phyloP scores from a whole-genome alignment of 495 filamentous ascomycete species.

The Aspergillus leporis region DNA sequence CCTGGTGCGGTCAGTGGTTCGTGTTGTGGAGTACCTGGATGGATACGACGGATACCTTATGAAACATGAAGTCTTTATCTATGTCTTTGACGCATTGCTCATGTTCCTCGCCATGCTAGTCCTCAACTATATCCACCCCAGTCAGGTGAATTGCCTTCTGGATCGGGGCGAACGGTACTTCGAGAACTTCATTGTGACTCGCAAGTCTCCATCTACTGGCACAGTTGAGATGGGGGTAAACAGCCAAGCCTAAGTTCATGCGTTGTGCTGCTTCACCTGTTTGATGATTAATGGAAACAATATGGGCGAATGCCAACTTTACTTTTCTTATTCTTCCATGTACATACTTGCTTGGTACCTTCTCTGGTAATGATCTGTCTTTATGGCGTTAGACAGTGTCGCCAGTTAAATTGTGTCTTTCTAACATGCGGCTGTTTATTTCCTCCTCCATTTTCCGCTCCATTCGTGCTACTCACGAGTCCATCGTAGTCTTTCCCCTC shows the following conservation, averaged over 20 bases:
- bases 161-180: conserved; percentile 20
- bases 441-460: too few species aligned
- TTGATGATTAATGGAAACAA: neutral
- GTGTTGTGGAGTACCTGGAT: conserved; percentile 62
- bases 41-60: conserved; percentile 55
- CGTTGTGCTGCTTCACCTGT: neutral
- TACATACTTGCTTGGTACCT: too few species aligned
- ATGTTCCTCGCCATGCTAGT: conserved; percentile 57
- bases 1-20: conserved; percentile 60
- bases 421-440: too few species aligned
- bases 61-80: conserved; percentile 58
- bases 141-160: conserved; percentile 29
- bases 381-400: too few species aligned
- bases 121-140: conserved; percentile 43
- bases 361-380: too few species aligned
- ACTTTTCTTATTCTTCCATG: neutral
- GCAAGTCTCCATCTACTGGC: conserved; percentile 16
- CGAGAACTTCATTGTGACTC: conserved; percentile 18
- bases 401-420: too few species aligned
- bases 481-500: too few species aligned
- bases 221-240: conserved; percentile 13
- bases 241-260: neutral
- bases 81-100: conserved; percentile 60
- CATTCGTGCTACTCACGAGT: too few species aligned
- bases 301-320: too few species aligned